A percentile compares a stretch with the other conserved stretches of the same genome.
phyloP scores from a whole-genome alignment of 2,329 filamentous ascomycete species.

The Mollisia scopiformis region DNA sequence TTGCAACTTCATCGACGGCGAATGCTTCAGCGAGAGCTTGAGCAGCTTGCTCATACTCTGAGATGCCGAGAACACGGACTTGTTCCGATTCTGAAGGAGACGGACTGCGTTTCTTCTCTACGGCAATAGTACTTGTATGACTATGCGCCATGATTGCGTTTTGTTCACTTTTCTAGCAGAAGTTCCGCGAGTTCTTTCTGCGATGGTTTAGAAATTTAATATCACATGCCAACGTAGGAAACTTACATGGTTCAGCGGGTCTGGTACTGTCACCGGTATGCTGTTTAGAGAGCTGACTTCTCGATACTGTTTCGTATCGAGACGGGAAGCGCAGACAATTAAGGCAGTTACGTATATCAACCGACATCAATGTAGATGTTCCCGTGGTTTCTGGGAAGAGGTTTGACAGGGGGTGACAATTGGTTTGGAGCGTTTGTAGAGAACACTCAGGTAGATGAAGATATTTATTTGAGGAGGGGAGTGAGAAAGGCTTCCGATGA shows the following conservation, averaged over 20 bases:
- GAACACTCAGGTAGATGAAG: background rate
- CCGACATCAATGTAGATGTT: conserved; percentile 55
- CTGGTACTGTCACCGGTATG: conserved; percentile 51
- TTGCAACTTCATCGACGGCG: conserved; percentile 71
- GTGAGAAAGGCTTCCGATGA: background rate
- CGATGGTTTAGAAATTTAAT: conserved; percentile 6
- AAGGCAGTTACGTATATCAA: conserved; percentile 57
- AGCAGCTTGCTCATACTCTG: conserved; percentile 73
- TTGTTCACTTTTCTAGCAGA: background rate
- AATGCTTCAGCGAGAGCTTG: conserved; percentile 77
- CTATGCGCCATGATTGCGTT: conserved; percentile 37
- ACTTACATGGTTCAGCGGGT: conserved; percentile 32
- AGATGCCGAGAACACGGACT: conserved; percentile 66
- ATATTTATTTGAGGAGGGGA: background rate
- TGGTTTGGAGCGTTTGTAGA: conserved; percentile 12
- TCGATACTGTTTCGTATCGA: conserved; percentile 58
- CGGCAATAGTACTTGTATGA: conserved; percentile 40
- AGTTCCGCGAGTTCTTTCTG: conserved; percentile 19
- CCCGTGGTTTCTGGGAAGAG: conserved; percentile 10
- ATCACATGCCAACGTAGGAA: background rate
- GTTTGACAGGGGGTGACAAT: conserved; percentile 7
- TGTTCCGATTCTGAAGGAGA: conserved; percentile 44
- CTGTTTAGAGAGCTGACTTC: conserved; percentile 57
- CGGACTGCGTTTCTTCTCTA: conserved; percentile 37
- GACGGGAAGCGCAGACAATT: conserved; percentile 56